Evolutionary conservation across 495 filamentous ascomycete species (phyloP).

Genomic region (Lepraria neglecta): DNA sequence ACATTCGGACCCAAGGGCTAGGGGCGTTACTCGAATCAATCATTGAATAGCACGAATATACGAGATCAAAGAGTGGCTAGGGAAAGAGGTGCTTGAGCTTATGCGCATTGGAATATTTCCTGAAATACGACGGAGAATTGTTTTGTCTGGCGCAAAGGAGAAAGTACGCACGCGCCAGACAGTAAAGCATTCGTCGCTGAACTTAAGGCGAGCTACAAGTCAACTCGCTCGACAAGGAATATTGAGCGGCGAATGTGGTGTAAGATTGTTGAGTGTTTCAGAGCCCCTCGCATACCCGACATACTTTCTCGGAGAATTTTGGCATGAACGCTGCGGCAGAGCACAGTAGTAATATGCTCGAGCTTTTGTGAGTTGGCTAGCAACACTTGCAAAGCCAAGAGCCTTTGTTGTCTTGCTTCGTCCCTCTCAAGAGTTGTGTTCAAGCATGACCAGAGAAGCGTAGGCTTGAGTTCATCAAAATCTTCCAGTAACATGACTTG

Average conservation of each 20-base stretch:
- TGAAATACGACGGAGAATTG: slow-evolving; percentile 16
- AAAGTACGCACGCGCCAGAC: slow-evolving; percentile 11
- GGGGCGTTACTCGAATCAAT: slow-evolving; percentile 22
- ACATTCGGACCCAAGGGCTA: slow-evolving; percentile 13
- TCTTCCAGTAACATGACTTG: background rate
- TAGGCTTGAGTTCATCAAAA: background rate
- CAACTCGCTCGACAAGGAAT: slow-evolving; percentile 4
- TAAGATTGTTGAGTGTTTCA: slow-evolving; percentile 10
- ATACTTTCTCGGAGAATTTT: slow-evolving; percentile 18
- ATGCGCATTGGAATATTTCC: slow-evolving; percentile 19
- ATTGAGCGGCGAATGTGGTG: slow-evolving; percentile 4
- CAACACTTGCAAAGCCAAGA: slow-evolving; percentile 3
- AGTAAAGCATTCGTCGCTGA: slow-evolving; percentile 6
- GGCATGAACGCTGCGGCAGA: slow-evolving; percentile 2
- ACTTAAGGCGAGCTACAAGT: background rate
- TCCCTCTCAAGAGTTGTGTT: background rate
- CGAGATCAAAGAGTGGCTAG: slow-evolving; percentile 15
- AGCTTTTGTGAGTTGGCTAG: slow-evolving; percentile 13
- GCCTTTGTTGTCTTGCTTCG: background rate
- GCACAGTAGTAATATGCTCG: slow-evolving; percentile 13
- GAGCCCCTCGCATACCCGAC: slow-evolving; percentile 2
- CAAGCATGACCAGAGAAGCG: background rate
- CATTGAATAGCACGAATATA: slow-evolving; percentile 18
- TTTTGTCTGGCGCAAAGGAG: slow-evolving; percentile 8
- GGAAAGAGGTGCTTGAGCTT: slow-evolving; percentile 10